Base-by-base conservation (phyloP, 192 early-diverging fungal species). In the Gigaspora rosea region DNA sequence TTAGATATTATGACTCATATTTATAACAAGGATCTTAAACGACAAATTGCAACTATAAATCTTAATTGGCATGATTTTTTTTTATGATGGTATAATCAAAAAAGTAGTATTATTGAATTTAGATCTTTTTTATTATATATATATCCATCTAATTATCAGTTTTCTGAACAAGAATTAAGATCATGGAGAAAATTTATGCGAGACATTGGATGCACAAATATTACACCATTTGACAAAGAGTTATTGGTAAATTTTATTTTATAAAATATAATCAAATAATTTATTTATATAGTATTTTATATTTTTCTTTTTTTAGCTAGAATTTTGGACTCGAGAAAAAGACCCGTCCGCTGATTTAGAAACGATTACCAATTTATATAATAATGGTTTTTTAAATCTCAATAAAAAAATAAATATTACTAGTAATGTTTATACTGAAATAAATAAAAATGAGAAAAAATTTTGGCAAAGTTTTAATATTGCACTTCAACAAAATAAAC, bases 301-400 rank as follows among this genome's bases (percentile, higher is more conserved):
- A n/a, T n/a, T n/a, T n/a, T n/a, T n/a, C n/a, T n/a, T n/a, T n/a
- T 41, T 41, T 65, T 9, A 49, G 4, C 20, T 50, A 10, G 11
- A 68, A 51, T 65, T 65, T 65, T 65, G 63, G 63, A 65, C 33
- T 35, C 5, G 63, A 12, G 27, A 15, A 58, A 58, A n/a, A n/a
- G n/a, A n/a, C n/a, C n/a, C n/a, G n/a, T n/a, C n/a, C n/a, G n/a
- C n/a, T n/a, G n/a, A n/a, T 58, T n/a, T 4, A 58, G 57, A 58
- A 58, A 58, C 57, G 4, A n/a, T 58, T 5, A 16, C 15, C 7
- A n/a, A 8, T 58, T 58, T 58, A 58, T 58, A 58, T 58, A 4
- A n/a, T 4, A 58, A 58, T 58, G 18, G 18, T 58, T 58, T 58
- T 58, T 58, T 58, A 58, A 16, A 58, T 58, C 49, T 6, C 8